phyloP scores from a whole-genome alignment of 1,139 yeast genomes.

The Yamadazyma mexicana region DNA sequence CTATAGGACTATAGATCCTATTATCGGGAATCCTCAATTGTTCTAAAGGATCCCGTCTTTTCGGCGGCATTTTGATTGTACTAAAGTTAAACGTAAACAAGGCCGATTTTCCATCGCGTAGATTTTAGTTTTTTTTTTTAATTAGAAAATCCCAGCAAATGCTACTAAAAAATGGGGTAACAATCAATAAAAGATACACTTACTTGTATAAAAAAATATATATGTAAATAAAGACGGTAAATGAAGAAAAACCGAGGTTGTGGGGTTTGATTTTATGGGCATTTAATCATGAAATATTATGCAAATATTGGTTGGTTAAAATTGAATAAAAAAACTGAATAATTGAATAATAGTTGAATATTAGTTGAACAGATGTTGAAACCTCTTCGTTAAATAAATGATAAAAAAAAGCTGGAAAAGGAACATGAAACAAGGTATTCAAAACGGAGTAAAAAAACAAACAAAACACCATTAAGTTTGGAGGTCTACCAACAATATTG shows the following conservation, averaged over 20 bases:
- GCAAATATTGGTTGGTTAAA: not conserved
- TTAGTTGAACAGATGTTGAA: too few species aligned
- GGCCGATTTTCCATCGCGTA: conserved; percentile 1
- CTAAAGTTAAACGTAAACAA: conserved; percentile 6
- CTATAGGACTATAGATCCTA: conserved; percentile 15
- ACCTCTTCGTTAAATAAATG: too few species aligned
- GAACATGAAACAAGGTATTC: not conserved
- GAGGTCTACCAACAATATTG: not conserved
- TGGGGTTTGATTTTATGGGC: not conserved
- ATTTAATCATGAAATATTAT: not conserved
- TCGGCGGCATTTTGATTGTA: conserved; percentile 14
- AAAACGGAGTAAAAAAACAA: not conserved
- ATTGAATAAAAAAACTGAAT: conserved; percentile 3
- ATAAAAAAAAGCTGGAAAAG: too few species aligned
- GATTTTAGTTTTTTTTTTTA: not conserved
- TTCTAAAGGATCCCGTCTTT: conserved; percentile 15
- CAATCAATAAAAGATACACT: too few species aligned
- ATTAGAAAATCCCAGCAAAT: not conserved
- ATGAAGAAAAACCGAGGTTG: too few species aligned
- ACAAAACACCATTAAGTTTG: not conserved
- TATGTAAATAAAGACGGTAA: not conserved
- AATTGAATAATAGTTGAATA: conserved; percentile 4
- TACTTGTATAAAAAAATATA: too few species aligned
- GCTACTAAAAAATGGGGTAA: too few species aligned
- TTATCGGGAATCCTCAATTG: conserved; percentile 18